Evolutionary conservation across 768 basidiomycete species (phyloP), one percentile per base, ranked within the genome.

Genomic region (Macrolepiota fuliginosa): DNA sequence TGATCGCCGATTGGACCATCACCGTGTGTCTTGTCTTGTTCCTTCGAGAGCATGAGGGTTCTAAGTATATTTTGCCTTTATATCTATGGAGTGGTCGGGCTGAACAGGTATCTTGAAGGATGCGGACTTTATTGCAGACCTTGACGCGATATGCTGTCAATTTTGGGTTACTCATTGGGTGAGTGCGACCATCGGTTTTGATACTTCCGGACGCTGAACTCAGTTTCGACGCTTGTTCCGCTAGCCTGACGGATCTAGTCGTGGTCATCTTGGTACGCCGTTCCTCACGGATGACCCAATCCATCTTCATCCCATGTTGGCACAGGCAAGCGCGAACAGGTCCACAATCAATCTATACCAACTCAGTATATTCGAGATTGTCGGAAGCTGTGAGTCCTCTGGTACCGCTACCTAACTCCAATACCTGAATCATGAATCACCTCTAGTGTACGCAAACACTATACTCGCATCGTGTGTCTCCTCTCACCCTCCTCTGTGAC

Each of bases 401-500:
- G 29, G n/a, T n/a, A n/a, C 29, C 7, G 7, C 3, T 32, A 32
- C 7, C 29, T 7, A 32, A 32, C 29, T 7, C 29, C 29, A 32
- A 32, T 32, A 32, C 29, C 3, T 10, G 17, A 22, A 4, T 37
- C 9, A 54, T 27, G n/a, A 32, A 17, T 32, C 22, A 2, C 19
- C 2, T 49, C 19, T 7, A 58, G 57, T 58, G 24, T 58, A 58
- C 15, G 57, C 57, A 2, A 58, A 58, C 17, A 50, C 47, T 22
- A 50, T 51, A 24, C 46, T 58, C 13, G 57, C 57, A 49, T 58
- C 47, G 57, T 58, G 37, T 19, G 57, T 46, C 24, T 47, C 15
- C 19, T 45, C 42, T n/a, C 19, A 7, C 42, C 2, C 17, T 15
- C 10, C 53, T 7, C 32, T 32, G 19, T 36, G 3, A 7, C 25